These are phyloP conservation scores for Neopestalotiopsis clavispora DNA, from an alignment of 2,329 filamentous ascomycete genomes.

Conservation along the genomic window DNA sequence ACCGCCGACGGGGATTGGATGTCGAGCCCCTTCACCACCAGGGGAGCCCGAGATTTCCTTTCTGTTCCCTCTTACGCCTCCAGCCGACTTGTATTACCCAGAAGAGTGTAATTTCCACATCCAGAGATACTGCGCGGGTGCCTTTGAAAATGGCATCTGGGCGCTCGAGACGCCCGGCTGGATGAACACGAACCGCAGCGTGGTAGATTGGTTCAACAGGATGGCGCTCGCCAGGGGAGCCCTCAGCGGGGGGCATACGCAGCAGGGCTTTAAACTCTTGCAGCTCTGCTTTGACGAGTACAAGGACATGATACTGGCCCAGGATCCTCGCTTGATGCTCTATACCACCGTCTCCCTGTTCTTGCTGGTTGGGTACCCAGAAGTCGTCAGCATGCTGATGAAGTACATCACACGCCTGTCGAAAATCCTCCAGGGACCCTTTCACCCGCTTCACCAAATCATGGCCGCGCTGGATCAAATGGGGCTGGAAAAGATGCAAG, in stretches of 20 bases:
- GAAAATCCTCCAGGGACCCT: constrained; percentile 9
- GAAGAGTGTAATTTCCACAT: constrained; percentile 15
- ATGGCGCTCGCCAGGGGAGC: constrained; percentile 11
- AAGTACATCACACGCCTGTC: constrained; percentile 11
- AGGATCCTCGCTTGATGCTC: constrained; percentile 14
- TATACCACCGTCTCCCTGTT: constrained; percentile 7
- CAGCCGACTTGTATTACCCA: constrained; percentile 1
- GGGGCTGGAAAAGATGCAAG: constrained; percentile 3
- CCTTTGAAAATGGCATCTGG: constrained; percentile 13
- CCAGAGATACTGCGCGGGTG: constrained; percentile 6
- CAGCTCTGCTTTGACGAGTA: constrained; percentile 15
- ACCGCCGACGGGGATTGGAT: background rate
- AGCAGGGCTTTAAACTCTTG: constrained; percentile 16
- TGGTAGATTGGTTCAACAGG: constrained; percentile 14
- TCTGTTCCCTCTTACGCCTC: constrained; percentile 16
- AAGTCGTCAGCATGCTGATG: constrained; percentile 12
- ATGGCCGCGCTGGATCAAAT: constrained; percentile 7
- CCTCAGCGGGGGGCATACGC: constrained; percentile 3
- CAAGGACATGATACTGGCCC: constrained; percentile 12
- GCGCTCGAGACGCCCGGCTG: constrained; percentile 1
- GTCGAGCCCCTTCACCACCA: constrained; percentile 11
- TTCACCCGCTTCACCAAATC: constrained; percentile 13
- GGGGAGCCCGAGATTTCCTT: constrained; percentile 3
- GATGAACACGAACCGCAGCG: constrained; percentile 4
- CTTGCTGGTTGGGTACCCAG: constrained; percentile 10